Evolutionary conservation across 208 protist species (phyloP).

Genomic region (Acanthamoeba sp.): DNA sequence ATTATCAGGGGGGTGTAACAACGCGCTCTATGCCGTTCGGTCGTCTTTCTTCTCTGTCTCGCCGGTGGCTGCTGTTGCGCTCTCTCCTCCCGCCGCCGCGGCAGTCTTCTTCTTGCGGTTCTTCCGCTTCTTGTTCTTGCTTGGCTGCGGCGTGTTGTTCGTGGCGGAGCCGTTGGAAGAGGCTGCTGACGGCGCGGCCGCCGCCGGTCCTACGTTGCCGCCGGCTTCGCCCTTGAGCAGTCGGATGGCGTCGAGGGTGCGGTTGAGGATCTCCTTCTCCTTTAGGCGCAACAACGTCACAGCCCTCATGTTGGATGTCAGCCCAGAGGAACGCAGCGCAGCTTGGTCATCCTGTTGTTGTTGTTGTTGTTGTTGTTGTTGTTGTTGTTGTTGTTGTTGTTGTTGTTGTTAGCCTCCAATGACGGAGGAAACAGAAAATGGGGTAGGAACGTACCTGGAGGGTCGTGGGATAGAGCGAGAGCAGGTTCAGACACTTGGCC

Average conservation of each 20-base stretch:
- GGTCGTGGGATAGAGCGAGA: constrained; percentile 2
- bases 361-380: too few species aligned
- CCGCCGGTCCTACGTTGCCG: neutral
- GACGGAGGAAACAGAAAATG: neutral
- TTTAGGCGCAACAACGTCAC: constrained; percentile 28
- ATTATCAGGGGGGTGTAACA: too few species aligned
- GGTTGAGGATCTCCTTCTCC: constrained; percentile 55
- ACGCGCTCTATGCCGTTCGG: neutral
- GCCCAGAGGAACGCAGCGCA: neutral
- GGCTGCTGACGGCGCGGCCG: neutral
- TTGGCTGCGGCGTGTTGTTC: neutral
- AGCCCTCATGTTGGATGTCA: constrained; percentile 32
- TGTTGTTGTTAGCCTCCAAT: too few species aligned
- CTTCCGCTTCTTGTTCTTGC: constrained; percentile 43
- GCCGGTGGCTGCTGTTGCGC: too few species aligned
- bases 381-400: too few species aligned
- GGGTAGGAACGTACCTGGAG: neutral
- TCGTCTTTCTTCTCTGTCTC: neutral
- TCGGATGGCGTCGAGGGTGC: constrained; percentile 27
- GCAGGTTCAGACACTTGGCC: neutral
- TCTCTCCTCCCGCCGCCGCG: neutral
- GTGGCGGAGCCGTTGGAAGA: neutral
- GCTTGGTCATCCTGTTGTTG: neutral
- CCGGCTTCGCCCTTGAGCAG: constrained; percentile 7
- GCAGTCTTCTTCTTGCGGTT: constrained; percentile 34